Evolutionary conservation across 2,329 filamentous ascomycete species (phyloP).

Genomic region (Phaeosphaeriaceae sp.): DNA sequence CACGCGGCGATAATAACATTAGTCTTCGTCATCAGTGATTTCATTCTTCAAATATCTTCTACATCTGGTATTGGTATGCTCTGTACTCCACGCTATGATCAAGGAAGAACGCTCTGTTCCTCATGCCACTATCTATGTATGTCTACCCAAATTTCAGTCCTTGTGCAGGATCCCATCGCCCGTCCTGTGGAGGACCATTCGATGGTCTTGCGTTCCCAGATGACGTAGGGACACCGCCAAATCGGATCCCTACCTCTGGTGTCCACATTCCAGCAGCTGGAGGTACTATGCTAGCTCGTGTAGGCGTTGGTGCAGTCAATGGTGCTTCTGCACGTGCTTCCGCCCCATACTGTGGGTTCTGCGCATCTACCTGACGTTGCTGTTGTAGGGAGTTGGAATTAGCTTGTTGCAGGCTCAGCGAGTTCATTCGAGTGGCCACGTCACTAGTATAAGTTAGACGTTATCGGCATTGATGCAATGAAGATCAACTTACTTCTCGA

Average conservation of each 20-base stretch:
- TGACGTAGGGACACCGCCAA: slow-evolving; percentile 58
- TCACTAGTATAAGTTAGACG: slow-evolving; percentile 52
- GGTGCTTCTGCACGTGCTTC: slow-evolving; percentile 58
- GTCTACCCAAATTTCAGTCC: slow-evolving; percentile 48
- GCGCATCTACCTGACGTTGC: slow-evolving; percentile 57
- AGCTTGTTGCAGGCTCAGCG: slow-evolving; percentile 58
- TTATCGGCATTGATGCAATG: background rate
- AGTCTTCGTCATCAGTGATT: background rate
- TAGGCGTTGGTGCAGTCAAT: slow-evolving; percentile 57
- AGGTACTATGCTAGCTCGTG: slow-evolving; percentile 42
- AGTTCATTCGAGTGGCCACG: slow-evolving; percentile 65
- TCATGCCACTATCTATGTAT: background rate
- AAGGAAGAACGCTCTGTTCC: background rate
- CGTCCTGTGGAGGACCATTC: slow-evolving; percentile 45
- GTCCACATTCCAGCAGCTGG: slow-evolving; percentile 70
- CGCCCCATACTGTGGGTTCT: slow-evolving; percentile 65
- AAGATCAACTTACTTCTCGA: slow-evolving; percentile 70
- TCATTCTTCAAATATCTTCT: background rate
- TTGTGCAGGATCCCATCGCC: slow-evolving; percentile 49
- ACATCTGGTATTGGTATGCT: background rate
- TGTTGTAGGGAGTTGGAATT: slow-evolving; percentile 51
- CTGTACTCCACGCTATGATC: slow-evolving; percentile 1
- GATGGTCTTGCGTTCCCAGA: slow-evolving; percentile 38
- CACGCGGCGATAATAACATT: background rate
- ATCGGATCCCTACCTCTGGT: slow-evolving; percentile 81